Evolutionary conservation across 225 moss, liverwort and hornwort genomes (phyloP).

Genomic region (Marchantia paleacea): DNA sequence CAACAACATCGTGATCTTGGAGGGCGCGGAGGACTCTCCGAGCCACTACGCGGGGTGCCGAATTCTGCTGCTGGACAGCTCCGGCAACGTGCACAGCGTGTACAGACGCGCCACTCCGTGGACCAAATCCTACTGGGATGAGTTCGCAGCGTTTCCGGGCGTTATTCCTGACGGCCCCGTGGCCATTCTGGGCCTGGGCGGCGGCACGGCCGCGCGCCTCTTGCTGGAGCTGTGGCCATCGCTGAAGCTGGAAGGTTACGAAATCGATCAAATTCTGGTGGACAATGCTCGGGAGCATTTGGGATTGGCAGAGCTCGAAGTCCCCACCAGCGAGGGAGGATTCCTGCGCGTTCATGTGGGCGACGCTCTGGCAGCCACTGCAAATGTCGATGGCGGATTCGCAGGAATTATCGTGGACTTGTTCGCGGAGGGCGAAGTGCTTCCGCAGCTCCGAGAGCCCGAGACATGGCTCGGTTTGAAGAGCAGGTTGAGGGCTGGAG

Average conservation of each 20-base stretch:
- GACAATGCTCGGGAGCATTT: constrained; percentile 57
- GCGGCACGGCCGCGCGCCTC: constrained; percentile 69
- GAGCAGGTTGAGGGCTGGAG: constrained; percentile 59
- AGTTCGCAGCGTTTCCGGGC: constrained; percentile 67
- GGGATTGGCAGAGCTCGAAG: constrained; percentile 60
- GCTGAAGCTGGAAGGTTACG: constrained; percentile 61
- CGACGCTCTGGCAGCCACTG: constrained; percentile 58
- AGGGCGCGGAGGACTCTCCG: constrained; percentile 45
- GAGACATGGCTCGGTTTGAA: constrained; percentile 56
- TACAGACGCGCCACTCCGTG: constrained; percentile 42
- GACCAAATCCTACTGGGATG: constrained; percentile 59
- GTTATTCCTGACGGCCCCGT: constrained; percentile 68
- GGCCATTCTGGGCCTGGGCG: constrained; percentile 74
- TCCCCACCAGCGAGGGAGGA: constrained; percentile 54
- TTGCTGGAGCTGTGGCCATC: constrained; percentile 63
- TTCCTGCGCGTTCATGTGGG: constrained; percentile 55
- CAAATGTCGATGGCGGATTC: constrained; percentile 58
- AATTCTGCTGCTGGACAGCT: constrained; percentile 62
- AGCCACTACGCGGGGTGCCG: constrained; percentile 64
- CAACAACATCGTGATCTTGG: constrained; percentile 61
- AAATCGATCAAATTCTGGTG: constrained; percentile 68
- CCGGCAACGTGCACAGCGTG: constrained; percentile 56
- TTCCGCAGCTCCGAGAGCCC: constrained; percentile 55
- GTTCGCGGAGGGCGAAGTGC: constrained; percentile 60
- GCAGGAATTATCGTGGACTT: constrained; percentile 76